A percentile compares a stretch with the other conserved stretches of the same genome.
These are phyloP conservation scores for Neonectria punicea DNA, from an alignment of 2,329 filamentous ascomycete genomes.

Conservation along the genomic window DNA sequence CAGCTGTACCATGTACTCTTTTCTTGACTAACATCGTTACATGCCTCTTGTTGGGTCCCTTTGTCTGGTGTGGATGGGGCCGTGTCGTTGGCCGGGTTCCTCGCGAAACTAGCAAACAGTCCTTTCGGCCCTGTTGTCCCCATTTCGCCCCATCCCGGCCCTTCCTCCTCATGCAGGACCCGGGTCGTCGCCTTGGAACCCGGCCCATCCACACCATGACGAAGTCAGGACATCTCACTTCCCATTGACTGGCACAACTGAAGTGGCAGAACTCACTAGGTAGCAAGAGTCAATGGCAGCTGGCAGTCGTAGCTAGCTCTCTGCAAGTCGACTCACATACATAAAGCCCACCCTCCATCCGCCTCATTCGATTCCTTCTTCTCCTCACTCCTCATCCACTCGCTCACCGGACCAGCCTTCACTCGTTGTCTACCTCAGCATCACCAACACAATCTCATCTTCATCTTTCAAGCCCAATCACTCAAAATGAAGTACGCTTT, in stretches of 20 bases:
- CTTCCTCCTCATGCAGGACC: slow-evolving; percentile 12
- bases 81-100: not conserved
- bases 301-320: not conserved
- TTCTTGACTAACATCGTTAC: not conserved
- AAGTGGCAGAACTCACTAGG: not conserved
- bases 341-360: slow-evolving; percentile 44
- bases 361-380: slow-evolving; percentile 14
- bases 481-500: slow-evolving; percentile 54
- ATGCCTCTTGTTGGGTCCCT: not conserved
- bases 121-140: slow-evolving; percentile 27
- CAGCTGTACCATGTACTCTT: not conserved
- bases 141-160: slow-evolving; percentile 24
- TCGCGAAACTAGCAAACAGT: slow-evolving; percentile 13
- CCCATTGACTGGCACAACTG: not conserved
- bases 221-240: not conserved
- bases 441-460: not conserved
- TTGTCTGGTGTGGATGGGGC: slow-evolving; percentile 1
- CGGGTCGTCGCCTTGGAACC: slow-evolving; percentile 39
- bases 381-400: slow-evolving; percentile 45
- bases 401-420: slow-evolving; percentile 42
- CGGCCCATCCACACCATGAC: slow-evolving; percentile 19
- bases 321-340: slow-evolving; percentile 33
- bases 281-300: not conserved
- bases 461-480: slow-evolving; percentile 3
- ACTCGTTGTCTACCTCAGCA: slow-evolving; percentile 44